Evolutionary conservation across 331 rosid genomes (phyloP).

Genomic region (Acacia concinna): DNA sequence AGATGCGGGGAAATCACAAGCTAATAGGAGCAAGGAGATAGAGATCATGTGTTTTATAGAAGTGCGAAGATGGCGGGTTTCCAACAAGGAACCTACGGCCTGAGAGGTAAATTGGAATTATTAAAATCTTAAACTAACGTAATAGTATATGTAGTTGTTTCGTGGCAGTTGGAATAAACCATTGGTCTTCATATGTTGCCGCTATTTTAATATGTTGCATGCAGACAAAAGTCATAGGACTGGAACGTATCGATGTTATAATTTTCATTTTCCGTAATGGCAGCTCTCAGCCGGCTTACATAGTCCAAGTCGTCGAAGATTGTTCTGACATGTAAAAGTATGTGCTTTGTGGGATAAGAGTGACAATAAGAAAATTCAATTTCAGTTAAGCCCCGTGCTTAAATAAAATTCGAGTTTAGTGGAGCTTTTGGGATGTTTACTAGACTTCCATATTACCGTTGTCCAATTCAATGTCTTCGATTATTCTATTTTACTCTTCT

Average conservation of each 20-base stretch:
- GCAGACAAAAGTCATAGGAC: background rate
- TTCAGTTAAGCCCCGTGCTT: background rate
- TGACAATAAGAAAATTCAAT: background rate
- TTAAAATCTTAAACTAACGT: slow-evolving; percentile 3
- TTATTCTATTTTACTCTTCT: background rate
- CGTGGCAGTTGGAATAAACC: slow-evolving; percentile 14
- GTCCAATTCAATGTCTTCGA: background rate
- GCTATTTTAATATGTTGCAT: background rate
- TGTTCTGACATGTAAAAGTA: background rate
- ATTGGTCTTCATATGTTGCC: background rate
- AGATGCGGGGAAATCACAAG: background rate
- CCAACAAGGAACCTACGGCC: slow-evolving; percentile 38
- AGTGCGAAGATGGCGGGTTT: slow-evolving; percentile 57
- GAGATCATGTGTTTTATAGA: slow-evolving; percentile 23
- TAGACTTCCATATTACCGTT: background rate
- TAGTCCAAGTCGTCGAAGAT: slow-evolving; percentile 17
- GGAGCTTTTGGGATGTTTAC: background rate
- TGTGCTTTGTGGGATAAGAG: background rate
- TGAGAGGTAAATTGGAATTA: background rate
- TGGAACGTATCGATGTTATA: background rate
- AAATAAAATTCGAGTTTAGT: background rate
- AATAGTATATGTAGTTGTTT: background rate
- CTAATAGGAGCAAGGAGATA: slow-evolving; percentile 2
- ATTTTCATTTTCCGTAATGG: background rate
- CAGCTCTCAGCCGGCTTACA: slow-evolving; percentile 18